Conservation (phyloP, 371 early-diverging fungal species). For the Mucor racemosus region DNA sequence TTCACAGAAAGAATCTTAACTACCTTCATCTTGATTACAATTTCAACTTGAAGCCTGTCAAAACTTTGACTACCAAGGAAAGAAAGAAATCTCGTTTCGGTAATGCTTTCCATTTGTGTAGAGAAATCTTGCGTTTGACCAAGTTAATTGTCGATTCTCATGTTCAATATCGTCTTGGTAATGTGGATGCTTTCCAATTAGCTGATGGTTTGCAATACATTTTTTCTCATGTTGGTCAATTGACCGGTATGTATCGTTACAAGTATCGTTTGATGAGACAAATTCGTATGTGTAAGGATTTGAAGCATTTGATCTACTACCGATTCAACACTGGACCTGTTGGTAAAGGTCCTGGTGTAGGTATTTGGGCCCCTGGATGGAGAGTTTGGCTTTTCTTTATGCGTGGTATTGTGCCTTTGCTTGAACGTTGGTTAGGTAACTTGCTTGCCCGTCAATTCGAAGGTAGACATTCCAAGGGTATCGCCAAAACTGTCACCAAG, state of each 20-base stretch:
- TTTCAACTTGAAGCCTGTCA: conserved; percentile 97
- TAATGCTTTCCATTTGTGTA: conserved; percentile 93
- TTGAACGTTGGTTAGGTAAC: conserved; percentile 98
- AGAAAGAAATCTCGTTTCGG: conserved; percentile 99
- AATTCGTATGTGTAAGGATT: conserved; percentile 95
- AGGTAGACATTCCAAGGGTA: conserved; percentile 96
- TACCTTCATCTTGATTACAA: conserved; percentile 98
- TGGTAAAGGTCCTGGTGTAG: conserved; percentile 97
- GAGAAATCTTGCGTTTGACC: conserved; percentile 98
- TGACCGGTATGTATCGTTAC: conserved; percentile 99
- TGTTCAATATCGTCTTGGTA: conserved; percentile 96
- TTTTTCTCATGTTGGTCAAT: conserved; percentile 98
- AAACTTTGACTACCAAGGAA: conserved; percentile 99
- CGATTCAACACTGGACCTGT: conserved; percentile 98
- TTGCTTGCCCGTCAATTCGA: conserved; percentile 98
- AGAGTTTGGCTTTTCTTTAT: conserved; percentile 99
- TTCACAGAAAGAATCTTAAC: conserved; percentile 97
- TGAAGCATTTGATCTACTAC: conserved; percentile 94
- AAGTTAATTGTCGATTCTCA: conserved; percentile 97
- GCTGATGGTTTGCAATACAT: conserved; percentile 98
- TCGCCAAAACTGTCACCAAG: conserved; percentile 98
- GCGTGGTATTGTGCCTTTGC: conserved; percentile 96
- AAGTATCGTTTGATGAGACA: conserved; percentile 99
- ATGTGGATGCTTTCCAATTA: conserved; percentile 96
- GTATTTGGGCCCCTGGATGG: conserved; percentile 99